These are phyloP conservation scores for Daldinia childiae DNA, from an alignment of 495 filamentous ascomycete species.

Conservation along the genomic window DNA sequence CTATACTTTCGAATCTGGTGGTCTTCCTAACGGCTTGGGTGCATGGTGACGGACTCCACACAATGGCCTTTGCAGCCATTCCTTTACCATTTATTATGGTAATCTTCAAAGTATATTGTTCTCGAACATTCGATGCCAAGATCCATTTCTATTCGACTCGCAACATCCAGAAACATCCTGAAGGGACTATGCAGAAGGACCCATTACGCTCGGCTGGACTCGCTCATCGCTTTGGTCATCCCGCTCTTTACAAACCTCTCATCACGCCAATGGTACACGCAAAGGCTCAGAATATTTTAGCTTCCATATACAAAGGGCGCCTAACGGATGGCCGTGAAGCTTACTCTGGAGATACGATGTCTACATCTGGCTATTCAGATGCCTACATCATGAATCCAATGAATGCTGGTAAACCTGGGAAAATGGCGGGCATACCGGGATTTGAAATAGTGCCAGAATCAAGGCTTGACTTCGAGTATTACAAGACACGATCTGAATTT, in stretches of 20 bases:
- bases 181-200: slow-evolving; percentile 55
- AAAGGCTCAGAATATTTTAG: slow-evolving; percentile 82
- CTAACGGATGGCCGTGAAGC: slow-evolving; percentile 64
- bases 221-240: slow-evolving; percentile 85
- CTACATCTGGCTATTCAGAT: slow-evolving; percentile 73
- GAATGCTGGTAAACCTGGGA: slow-evolving; percentile 78
- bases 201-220: slow-evolving; percentile 72
- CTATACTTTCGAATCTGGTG: slow-evolving; percentile 80
- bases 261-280: slow-evolving; percentile 97
- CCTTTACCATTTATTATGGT: slow-evolving; percentile 85
- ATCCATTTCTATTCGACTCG: slow-evolving; percentile 78
- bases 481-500: slow-evolving; percentile 89
- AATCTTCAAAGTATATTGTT: slow-evolving; percentile 88
- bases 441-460: slow-evolving; percentile 92
- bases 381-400: slow-evolving; percentile 80
- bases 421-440: slow-evolving; percentile 61
- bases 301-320: slow-evolving; percentile 81
- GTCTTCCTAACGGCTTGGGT: slow-evolving; percentile 78
- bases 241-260: slow-evolving; percentile 85
- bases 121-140: slow-evolving; percentile 75
- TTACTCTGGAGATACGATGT: slow-evolving; percentile 66
- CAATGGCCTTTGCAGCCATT: slow-evolving; percentile 70
- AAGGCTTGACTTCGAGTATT: slow-evolving; percentile 93
- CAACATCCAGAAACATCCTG: slow-evolving; percentile 63
- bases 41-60: slow-evolving; percentile 59